Base-by-base conservation (phyloP, 2,329 filamentous ascomycete species). In the Penicillium sp. region DNA sequence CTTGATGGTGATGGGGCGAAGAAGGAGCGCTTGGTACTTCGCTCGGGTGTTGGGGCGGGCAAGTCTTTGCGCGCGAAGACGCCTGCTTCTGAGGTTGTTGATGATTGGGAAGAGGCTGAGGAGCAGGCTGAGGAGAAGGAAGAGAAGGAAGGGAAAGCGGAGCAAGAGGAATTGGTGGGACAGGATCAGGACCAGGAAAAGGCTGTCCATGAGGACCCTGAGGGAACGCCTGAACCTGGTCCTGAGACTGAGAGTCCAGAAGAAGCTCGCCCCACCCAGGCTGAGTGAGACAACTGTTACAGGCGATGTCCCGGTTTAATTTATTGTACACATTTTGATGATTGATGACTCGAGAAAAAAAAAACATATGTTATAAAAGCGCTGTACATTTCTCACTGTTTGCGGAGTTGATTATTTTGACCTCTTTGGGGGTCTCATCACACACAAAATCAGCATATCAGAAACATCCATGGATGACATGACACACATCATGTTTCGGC, bases 21-120 rank as follows among this genome's bases (percentile, higher is more conserved):
- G 51, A 72, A 70, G 56, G 69, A 72, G 39, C 65, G 67, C 9
- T 58, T 71, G 9, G 70, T 75, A 34, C 62, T 72, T 30, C 63
- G 70, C 4, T 72, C 71, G 7, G 70, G 69, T 27, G 66, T 72
- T 45, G 68, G 66, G 23, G 62, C 62, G n/a, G 63, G 62, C 9
- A 74, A 70, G 55, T 61, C 67, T 50, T 47, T 64, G 38, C 62
- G 58, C 46, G 61, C 57, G 32, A 55, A 61, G 40, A 51, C 62
- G 4, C 52, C 62, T 48, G 58, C 69, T 7, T 62, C 60, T 13
- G 64, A 73, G 23, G 72, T 78, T 23, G 74, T 69, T 10, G 77
- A 79, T 60, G 73, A 73, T 57, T 79, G 77, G 76, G 77, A 79
- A 51, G 72, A 76, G 43, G 74, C 76, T 44, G 73, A 71, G 44